Conservation (phyloP, 176 grass and related monocot genomes). For the Pontederia paniculata region DNA sequence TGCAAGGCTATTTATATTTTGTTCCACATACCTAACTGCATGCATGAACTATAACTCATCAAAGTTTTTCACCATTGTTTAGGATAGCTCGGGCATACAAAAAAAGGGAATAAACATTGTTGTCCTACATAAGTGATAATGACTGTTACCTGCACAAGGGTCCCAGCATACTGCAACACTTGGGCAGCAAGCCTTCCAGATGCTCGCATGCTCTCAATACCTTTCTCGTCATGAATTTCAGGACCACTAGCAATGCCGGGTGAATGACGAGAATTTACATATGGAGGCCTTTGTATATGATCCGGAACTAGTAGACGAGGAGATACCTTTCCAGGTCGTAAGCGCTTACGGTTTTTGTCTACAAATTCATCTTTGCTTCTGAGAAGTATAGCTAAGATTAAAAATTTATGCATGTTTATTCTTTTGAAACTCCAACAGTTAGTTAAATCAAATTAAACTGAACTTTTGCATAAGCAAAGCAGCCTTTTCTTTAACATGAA, state of each 20-base stretch:
- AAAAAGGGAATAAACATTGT: conserved; percentile 4
- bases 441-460: no score
- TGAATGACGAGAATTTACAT: conserved; percentile 45
- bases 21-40: no score
- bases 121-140: conserved; percentile 3
- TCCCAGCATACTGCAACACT: conserved; percentile 77
- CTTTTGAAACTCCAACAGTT: no score
- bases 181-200: conserved; percentile 83
- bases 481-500: no score
- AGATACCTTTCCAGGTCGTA: conserved; percentile 71
- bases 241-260: conserved; percentile 44
- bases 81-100: no score
- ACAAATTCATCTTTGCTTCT: conserved; percentile 43
- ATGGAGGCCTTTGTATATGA: conserved; percentile 72
- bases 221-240: conserved; percentile 75
- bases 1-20: no score
- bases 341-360: conserved; percentile 44
- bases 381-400: conserved; percentile 7
- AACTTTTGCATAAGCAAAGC: no score
- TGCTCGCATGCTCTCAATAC: conserved; percentile 84
- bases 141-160: conserved; percentile 71
- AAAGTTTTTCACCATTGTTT: no score
- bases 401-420: neutral
- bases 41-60: no score
- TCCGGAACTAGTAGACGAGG: conserved; percentile 62